Conservation (phyloP, 129 eudicot genomes). For the Escallonia rubra region DNA sequence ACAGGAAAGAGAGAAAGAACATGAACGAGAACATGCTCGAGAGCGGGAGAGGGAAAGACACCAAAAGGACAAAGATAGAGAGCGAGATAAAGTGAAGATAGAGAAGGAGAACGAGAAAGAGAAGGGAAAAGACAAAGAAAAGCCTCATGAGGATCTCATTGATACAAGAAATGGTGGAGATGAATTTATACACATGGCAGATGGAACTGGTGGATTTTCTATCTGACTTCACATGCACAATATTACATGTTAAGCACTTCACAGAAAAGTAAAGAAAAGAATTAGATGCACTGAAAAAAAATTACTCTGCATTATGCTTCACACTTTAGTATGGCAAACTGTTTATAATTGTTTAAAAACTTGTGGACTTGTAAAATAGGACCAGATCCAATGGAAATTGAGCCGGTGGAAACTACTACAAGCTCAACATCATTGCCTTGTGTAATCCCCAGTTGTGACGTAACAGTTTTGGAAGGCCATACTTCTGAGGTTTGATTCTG, state of each 20-base stretch:
- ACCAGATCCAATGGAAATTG: constrained; percentile 84
- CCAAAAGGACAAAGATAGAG: constrained; percentile 52
- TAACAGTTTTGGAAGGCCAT: constrained; percentile 78
- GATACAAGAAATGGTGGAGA: constrained; percentile 45
- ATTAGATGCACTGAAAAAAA: no score
- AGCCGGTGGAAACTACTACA: constrained; percentile 67
- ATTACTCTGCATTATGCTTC: no score
- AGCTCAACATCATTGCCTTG: constrained; percentile 39
- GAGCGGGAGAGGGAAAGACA: constrained; percentile 60
- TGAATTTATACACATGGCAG: constrained; percentile 43
- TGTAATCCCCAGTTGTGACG: constrained; percentile 64
- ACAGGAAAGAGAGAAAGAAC: constrained; percentile 29
- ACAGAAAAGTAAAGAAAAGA: no score
- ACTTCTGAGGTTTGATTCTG: constrained; percentile 64
- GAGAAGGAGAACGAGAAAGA: constrained; percentile 50
- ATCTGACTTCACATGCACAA: no score
- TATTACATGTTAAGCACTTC: no score
- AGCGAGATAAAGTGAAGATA: constrained; percentile 35
- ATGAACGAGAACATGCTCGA: constrained; percentile 8
- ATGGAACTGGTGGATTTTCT: constrained; percentile 29
- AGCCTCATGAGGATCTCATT: constrained; percentile 42
- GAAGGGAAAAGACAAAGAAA: constrained; percentile 70
- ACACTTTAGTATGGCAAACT: no score
- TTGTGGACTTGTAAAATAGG: constrained; percentile 30
- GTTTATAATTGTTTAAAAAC: no score